Base-by-base conservation (phyloP, 1,139 yeast genomes). In the Suhomyces anneliseae region DNA sequence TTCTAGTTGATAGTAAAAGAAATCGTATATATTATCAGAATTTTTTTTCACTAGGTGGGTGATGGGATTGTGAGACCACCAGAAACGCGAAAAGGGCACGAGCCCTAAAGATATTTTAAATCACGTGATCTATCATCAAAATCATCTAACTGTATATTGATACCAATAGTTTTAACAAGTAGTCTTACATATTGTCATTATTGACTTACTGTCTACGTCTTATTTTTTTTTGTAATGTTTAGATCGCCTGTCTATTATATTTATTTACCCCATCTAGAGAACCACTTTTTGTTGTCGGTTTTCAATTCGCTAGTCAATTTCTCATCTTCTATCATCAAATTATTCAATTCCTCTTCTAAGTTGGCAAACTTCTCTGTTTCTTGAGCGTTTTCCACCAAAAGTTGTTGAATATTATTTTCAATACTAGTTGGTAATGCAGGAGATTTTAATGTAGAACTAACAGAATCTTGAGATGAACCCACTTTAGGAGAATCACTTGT, bases 361-460 rank as follows among this genome's bases (percentile, higher is more conserved):
- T 66, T 62, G 6, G 79, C 80, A 47, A 77, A 69, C 53, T 71
- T 72, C 55, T 87, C 93, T 63, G 74, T 65, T 74, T 87, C 69
- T 76, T 76, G 57, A 65, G 84, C 85, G 78, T 84, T 56, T 76
- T 65, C 65, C 14, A 59, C 58, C 50, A 75, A 62, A 35, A 75
- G 78, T 48, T 76, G 74, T 46, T 76, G 76, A 43, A 81, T 79
- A 51, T 77, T 74, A 40, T 68, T 58, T 49, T 79, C 82, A 47
- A 79, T 70, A 44, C 69, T 65, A 27, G 65, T 55, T n/a, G 76
- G 76, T 31, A 69, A 64, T 8, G 67, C 68, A 3, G 69, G 60
- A 14, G 70, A 63, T 43, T 61, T 69, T 46, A 43, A n/a, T 9
- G 51, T 42, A 4, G 45, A 29, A 36, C 42, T 48, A 26, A 48